A percentile compares a stretch with the other conserved stretches of the same genome.
Evolutionary conservation across 768 basidiomycete genomes (phyloP).

Genomic region (Suillus weaverae): DNA sequence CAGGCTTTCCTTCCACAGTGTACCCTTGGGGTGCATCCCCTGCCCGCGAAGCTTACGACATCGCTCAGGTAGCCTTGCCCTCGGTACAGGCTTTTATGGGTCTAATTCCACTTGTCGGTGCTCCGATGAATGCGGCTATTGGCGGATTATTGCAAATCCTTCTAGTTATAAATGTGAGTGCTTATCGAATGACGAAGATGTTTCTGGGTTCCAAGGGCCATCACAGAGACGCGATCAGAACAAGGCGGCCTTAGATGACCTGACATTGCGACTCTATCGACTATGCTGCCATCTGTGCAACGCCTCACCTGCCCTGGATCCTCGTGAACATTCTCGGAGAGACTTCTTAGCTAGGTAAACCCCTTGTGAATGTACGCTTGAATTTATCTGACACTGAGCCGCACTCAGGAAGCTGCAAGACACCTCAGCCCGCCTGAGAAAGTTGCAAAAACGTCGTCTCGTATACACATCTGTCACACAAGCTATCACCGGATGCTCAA

Average conservation of each 20-base stretch:
- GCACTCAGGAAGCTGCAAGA: background rate
- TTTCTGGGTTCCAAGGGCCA: background rate
- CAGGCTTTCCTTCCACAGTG: accelerated
- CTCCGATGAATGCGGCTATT: background rate
- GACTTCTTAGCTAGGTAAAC: background rate
- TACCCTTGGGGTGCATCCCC: background rate
- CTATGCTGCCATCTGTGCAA: background rate
- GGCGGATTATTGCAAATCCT: background rate
- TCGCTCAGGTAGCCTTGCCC: background rate
- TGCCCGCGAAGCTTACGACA: background rate
- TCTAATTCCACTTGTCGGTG: background rate
- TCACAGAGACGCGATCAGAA: background rate
- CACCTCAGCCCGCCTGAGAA: background rate
- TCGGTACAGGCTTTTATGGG: background rate
- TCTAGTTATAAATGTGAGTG: background rate
- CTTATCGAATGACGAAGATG: background rate
- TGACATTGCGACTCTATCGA: background rate
- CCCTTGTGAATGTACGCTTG: background rate
- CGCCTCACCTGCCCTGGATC: background rate
- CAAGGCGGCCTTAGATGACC: background rate
- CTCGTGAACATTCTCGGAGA: background rate
- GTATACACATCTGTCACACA: background rate
- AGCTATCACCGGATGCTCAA: background rate
- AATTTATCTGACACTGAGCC: background rate
- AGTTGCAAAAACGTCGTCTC: background rate